Base-by-base conservation (phyloP, 2,329 filamentous ascomycete species). In the Fonsecaea pugnacius region DNA sequence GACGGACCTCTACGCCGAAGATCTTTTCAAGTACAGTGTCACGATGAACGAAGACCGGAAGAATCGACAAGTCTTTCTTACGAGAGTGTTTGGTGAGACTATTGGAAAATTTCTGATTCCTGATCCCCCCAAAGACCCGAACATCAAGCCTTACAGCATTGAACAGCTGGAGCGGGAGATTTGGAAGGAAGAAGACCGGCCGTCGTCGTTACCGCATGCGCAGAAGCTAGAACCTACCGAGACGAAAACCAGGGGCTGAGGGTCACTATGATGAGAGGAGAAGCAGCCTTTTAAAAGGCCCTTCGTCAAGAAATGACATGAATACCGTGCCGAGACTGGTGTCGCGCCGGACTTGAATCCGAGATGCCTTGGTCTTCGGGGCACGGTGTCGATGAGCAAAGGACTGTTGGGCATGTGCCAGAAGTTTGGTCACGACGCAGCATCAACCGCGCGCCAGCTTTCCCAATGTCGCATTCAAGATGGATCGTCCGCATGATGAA, bases 91-190 rank as follows among this genome's bases (percentile, higher is more conserved):
- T 63, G 70, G 70, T 36, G 70, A 71, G 33, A 63, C 68, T 3
- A 63, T 71, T 36, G 70, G 68, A 18, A 71, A 70, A 53, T 71
- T 70, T 38, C 53, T 71, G 59, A 69, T 71, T 33, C 70, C 70
- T 7, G 70, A 71, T 64, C 62, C 69, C 35, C 69, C 68, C 16
- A 65, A 68, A 38, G 64, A 70, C n/a, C 70, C 71, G 32, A 60
- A 63, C 56, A 65, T 67, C 46, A 67, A 65, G 48, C 60, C 65
- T 14, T 70, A 66, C 30, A 66, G 62, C 51, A 38, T 66, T 24
- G 48, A 69, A 38, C 56, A 71, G 30, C 63, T 71, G 14, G 69
- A 71, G 46, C 60, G 68, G 43, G 65, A 70, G 18, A 70, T 71
- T 14, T 71, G 69, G 69, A 60, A 65, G 54, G 60, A 67, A n/a